A percentile compares a stretch with the other conserved stretches of the same genome.
These are phyloP conservation scores for Fusarium austroafricanum DNA, from an alignment of 2,329 filamentous ascomycete species.

Conservation along the genomic window DNA sequence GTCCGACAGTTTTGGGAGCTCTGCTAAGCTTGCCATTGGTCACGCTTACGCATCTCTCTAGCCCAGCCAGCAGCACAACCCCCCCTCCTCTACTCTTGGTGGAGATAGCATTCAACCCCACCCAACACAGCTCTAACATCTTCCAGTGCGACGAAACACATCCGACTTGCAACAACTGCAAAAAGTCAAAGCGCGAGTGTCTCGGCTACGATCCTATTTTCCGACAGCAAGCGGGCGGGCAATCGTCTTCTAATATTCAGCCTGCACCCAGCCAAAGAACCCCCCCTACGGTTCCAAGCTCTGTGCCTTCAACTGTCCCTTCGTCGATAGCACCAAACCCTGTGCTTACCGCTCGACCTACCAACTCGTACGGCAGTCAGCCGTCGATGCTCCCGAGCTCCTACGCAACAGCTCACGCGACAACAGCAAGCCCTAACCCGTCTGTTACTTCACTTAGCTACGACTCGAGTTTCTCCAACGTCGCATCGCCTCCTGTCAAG, in stretches of 20 bases:
- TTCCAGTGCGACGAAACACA: slow-evolving; percentile 90
- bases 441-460: slow-evolving; percentile 48
- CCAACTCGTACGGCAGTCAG: slow-evolving; percentile 60
- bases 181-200: slow-evolving; percentile 89
- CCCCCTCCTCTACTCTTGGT: slow-evolving; percentile 28
- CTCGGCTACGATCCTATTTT: slow-evolving; percentile 90
- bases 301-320: slow-evolving; percentile 43
- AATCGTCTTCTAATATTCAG: slow-evolving; percentile 71
- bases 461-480: slow-evolving; percentile 50
- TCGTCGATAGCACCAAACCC: slow-evolving; percentile 43
- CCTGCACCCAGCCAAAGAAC: slow-evolving; percentile 50
- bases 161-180: slow-evolving; percentile 90
- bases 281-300: slow-evolving; percentile 49
- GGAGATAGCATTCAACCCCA: slow-evolving; percentile 32
- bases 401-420: slow-evolving; percentile 54
- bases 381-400: slow-evolving; percentile 58
- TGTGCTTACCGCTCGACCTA: slow-evolving; percentile 43
- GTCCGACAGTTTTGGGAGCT: slow-evolving; percentile 18
- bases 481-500: slow-evolving; percentile 51
- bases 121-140: slow-evolving; percentile 44
- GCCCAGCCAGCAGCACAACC: slow-evolving; percentile 22
- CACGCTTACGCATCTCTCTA: slow-evolving; percentile 16
- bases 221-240: slow-evolving; percentile 78
- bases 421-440: slow-evolving; percentile 49
- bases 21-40: slow-evolving; percentile 33